A percentile compares a stretch with the other conserved stretches of the same genome.
These are phyloP conservation scores for Schizosaccharomyces versatilis DNA, from an alignment of 1,139 yeast genomes.

Conservation along the genomic window DNA sequence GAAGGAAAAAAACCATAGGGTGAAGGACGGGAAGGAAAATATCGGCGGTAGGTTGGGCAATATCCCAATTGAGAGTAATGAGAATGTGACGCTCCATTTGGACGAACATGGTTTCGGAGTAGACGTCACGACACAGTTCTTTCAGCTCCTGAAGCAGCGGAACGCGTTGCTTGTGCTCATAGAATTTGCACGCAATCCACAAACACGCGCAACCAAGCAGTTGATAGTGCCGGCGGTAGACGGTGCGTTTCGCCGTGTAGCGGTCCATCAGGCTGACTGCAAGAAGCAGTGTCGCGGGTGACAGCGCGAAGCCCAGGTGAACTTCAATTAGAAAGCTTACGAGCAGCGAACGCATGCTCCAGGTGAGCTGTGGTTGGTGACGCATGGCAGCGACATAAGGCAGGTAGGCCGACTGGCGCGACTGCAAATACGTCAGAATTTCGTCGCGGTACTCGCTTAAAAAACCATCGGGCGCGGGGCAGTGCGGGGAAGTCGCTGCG, in stretches of 20 bases:
- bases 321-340: conserved; percentile 66
- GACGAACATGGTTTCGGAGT: conserved; percentile 71
- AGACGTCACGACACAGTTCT: conserved; percentile 61
- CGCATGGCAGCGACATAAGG: conserved; percentile 26
- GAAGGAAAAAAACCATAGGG: background rate
- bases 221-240: conserved; percentile 81
- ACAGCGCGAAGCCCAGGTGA: conserved; percentile 54
- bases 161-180: conserved; percentile 64
- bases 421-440: background rate
- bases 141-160: conserved; percentile 64
- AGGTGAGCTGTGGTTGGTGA: conserved; percentile 73
- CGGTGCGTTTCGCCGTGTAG: conserved; percentile 74
- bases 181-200: conserved; percentile 88
- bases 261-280: conserved; percentile 71
- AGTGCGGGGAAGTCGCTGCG: too few relatives aligned
- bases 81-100: conserved; percentile 90
- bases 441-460: background rate
- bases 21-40: conserved; percentile 14
- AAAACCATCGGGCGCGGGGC: background rate
- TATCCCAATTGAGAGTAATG: conserved; percentile 62
- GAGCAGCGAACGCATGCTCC: conserved; percentile 81
- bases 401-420: background rate
- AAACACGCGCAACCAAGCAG: conserved; percentile 79
- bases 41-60: conserved; percentile 33
- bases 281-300: conserved; percentile 57